These are phyloP conservation scores for Rhazya stricta DNA, from an alignment of 257 asterid genomes.

Conservation along the genomic window DNA sequence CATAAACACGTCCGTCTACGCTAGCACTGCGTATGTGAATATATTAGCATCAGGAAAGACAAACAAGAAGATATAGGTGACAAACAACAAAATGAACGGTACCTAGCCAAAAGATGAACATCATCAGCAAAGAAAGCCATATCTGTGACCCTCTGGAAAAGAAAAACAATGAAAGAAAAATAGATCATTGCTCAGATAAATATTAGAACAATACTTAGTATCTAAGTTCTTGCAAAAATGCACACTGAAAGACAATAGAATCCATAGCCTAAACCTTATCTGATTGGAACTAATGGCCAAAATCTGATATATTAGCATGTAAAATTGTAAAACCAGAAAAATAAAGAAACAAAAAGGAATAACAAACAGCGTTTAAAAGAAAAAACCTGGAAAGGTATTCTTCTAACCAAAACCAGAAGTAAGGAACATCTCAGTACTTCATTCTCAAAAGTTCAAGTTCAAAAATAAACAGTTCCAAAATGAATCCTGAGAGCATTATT, in stretches of 20 bases:
- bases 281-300: background rate
- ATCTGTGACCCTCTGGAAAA: slow-evolving; percentile 95
- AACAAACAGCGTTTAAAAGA: background rate
- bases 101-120: slow-evolving; percentile 98
- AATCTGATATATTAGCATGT: background rate
- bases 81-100: slow-evolving; percentile 16
- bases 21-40: slow-evolving; percentile 62
- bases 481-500: background rate
- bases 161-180: slow-evolving; percentile 1
- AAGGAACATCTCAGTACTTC: background rate
- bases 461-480: background rate
- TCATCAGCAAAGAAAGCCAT: slow-evolving; percentile 99
- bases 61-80: slow-evolving; percentile 8
- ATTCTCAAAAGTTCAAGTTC: background rate
- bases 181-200: slow-evolving; percentile 3
- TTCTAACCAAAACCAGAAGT: background rate
- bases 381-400: background rate
- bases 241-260: background rate
- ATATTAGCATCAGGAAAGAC: slow-evolving; percentile 23
- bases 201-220: background rate
- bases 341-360: background rate
- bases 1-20: slow-evolving; percentile 86
- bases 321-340: background rate
- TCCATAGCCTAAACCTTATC: background rate
- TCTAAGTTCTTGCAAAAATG: background rate